These are phyloP conservation scores for Rhododendron mucronatum DNA, from an alignment of 148 eudicot species.

Conservation along the genomic window DNA sequence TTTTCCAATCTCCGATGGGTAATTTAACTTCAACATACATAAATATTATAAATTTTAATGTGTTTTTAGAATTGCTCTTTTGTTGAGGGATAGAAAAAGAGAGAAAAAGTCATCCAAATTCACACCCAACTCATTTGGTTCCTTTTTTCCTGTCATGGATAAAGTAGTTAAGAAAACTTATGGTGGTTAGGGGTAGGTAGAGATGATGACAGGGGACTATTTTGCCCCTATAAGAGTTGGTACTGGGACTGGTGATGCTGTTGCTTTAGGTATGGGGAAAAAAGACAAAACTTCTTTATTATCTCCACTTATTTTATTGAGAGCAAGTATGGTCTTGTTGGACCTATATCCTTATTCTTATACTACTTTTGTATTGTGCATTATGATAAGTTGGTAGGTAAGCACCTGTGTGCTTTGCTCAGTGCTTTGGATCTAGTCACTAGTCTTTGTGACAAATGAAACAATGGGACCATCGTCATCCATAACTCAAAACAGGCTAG, in stretches of 20 bases:
- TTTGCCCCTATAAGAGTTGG: slow-evolving; percentile 19
- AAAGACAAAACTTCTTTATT: background rate
- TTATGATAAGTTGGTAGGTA: background rate
- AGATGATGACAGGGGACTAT: slow-evolving; percentile 31
- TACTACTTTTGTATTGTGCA: background rate
- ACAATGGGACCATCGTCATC: background rate
- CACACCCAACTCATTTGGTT: slow-evolving; percentile 11
- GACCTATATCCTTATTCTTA: background rate
- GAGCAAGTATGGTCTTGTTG: background rate
- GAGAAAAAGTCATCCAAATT: background rate
- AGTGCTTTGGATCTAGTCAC: background rate
- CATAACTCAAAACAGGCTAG: background rate
- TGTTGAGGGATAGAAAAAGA: background rate
- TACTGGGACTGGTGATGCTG: background rate
- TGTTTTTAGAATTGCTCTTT: background rate
- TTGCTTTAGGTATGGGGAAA: slow-evolving; percentile 16
- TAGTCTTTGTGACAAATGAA: background rate
- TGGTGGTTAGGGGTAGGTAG: slow-evolving; percentile 50
- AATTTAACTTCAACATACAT: background rate
- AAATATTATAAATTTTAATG: background rate
- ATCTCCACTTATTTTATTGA: background rate
- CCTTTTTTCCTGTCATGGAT: background rate
- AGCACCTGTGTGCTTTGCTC: background rate
- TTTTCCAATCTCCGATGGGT: background rate
- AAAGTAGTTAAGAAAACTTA: background rate